These are phyloP conservation scores for Cladosporium velox DNA, from an alignment of 2,329 filamentous ascomycete species.

Conservation along the genomic window DNA sequence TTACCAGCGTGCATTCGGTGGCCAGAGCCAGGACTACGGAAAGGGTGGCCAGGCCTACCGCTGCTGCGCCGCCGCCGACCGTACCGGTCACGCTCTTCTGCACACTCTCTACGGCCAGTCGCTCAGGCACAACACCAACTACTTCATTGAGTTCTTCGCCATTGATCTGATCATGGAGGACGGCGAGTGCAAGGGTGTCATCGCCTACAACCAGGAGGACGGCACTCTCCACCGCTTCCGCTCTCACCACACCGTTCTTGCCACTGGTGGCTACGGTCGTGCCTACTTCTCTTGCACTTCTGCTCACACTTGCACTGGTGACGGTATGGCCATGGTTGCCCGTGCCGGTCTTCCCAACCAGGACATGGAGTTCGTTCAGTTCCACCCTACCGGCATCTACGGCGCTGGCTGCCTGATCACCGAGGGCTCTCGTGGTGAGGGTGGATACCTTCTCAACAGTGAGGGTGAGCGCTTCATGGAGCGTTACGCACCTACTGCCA, in stretches of 20 bases:
- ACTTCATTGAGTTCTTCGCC: constrained; percentile 99
- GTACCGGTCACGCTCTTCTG: constrained; percentile 94
- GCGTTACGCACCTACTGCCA: constrained; percentile 94
- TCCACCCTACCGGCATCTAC: constrained; percentile 99
- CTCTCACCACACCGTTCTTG: constrained; percentile 93
- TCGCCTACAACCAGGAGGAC: constrained; percentile 98
- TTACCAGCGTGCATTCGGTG: constrained; percentile 98
- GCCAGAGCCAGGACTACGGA: constrained; percentile 90
- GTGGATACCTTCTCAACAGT: constrained; percentile 95
- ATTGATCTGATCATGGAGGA: constrained; percentile 97
- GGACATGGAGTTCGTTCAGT: constrained; percentile 99
- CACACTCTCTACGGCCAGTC: constrained; percentile 99
- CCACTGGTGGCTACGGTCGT: constrained; percentile 95
- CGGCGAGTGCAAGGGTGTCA: constrained; percentile 91
- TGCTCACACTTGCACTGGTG: constrained; percentile 96
- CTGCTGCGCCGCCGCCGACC: constrained; percentile 92
- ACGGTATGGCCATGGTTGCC: constrained; percentile 99
- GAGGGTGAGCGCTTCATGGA: constrained; percentile 99
- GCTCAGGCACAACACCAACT: constrained; percentile 96
- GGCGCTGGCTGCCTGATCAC: constrained; percentile 97
- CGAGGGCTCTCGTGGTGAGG: constrained; percentile 95
- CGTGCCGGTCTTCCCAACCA: constrained; percentile 97
- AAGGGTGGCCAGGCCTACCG: constrained; percentile 98
- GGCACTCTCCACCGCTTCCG: constrained; percentile 96
- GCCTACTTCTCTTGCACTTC: constrained; percentile 98